Evolutionary conservation across 2,329 filamentous ascomycete species (phyloP).

Genomic region (Aspergillus hiratsukae): DNA sequence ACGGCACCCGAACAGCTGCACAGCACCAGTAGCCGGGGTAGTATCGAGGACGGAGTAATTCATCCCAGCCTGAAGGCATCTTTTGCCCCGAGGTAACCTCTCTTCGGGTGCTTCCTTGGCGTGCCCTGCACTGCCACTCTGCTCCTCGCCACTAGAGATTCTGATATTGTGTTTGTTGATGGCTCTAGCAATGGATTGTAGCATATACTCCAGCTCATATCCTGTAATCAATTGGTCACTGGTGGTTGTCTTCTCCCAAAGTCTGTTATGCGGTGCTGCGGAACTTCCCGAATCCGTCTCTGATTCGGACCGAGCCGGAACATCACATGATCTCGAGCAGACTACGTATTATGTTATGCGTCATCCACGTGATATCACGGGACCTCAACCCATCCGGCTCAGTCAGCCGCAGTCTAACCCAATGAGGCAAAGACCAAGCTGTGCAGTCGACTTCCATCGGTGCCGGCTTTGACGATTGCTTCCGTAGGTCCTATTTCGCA

Average conservation of each 20-base stretch:
- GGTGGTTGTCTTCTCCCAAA: background rate
- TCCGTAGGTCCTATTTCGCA: constrained; percentile 23
- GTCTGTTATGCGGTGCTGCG: background rate
- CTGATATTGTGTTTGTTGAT: constrained; percentile 1
- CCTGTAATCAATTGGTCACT: background rate
- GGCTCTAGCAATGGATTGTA: background rate
- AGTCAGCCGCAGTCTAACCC: too few species aligned
- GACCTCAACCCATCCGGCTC: too few species aligned
- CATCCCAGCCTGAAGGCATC: constrained; percentile 14
- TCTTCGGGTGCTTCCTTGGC: constrained; percentile 8
- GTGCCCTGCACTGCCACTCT: background rate
- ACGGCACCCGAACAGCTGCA: constrained; percentile 13
- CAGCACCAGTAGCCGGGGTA: background rate
- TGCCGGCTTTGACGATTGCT: constrained; percentile 9
- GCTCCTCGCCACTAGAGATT: background rate
- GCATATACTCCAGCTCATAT: background rate
- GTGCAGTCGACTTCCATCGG: constrained; percentile 16
- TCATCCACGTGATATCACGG: background rate
- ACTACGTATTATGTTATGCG: background rate
- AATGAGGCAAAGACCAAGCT: constrained; percentile 6
- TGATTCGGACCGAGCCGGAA: constrained; percentile 15
- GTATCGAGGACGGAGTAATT: constrained; percentile 14
- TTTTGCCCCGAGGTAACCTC: constrained; percentile 20
- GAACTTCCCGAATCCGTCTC: constrained; percentile 13
- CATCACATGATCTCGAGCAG: constrained; percentile 15